These are phyloP conservation scores for Astrothelium macrocarpum DNA, from an alignment of 495 filamentous ascomycete genomes.

Conservation along the genomic window DNA sequence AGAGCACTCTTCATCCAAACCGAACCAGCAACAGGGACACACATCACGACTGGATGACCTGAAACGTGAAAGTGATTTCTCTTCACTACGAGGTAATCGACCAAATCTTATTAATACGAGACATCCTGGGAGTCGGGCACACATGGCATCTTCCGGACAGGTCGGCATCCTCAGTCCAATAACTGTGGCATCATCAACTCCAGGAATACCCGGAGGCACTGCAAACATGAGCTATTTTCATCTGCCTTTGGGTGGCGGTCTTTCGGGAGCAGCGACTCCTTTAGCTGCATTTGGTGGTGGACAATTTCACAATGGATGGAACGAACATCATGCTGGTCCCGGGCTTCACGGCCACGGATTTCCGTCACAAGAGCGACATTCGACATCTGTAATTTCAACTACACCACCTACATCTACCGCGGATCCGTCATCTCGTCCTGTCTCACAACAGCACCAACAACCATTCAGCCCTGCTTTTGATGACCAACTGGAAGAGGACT, in stretches of 20 bases:
- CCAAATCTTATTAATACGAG: background rate
- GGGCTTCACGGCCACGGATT: slow-evolving; percentile 19
- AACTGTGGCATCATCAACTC: slow-evolving; percentile 54
- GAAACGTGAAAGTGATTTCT: background rate
- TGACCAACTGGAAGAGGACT: background rate
- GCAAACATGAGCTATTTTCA: slow-evolving; percentile 90
- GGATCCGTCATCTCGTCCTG: slow-evolving; percentile 26
- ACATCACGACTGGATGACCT: background rate
- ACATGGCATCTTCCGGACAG: background rate
- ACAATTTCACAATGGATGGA: slow-evolving; percentile 45
- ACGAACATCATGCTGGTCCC: background rate
- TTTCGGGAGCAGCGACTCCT: slow-evolving; percentile 80
- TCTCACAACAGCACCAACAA: slow-evolving; percentile 26
- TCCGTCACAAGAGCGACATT: slow-evolving; percentile 14
- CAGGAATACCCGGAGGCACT: slow-evolving; percentile 73
- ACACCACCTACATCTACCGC: slow-evolving; percentile 27
- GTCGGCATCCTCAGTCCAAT: slow-evolving; percentile 41
- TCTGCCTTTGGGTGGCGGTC: slow-evolving; percentile 63
- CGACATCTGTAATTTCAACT: slow-evolving; percentile 26
- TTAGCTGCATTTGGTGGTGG: slow-evolving; percentile 75
- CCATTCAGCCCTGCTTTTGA: background rate
- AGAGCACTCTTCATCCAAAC: background rate
- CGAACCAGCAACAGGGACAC: background rate
- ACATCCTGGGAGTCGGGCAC: background rate
- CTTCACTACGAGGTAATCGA: background rate